A percentile compares a stretch with the other conserved stretches of the same genome.
Conservation (phyloP, 1,284 basidiomycete species). For the Inonotus hispidus region DNA sequence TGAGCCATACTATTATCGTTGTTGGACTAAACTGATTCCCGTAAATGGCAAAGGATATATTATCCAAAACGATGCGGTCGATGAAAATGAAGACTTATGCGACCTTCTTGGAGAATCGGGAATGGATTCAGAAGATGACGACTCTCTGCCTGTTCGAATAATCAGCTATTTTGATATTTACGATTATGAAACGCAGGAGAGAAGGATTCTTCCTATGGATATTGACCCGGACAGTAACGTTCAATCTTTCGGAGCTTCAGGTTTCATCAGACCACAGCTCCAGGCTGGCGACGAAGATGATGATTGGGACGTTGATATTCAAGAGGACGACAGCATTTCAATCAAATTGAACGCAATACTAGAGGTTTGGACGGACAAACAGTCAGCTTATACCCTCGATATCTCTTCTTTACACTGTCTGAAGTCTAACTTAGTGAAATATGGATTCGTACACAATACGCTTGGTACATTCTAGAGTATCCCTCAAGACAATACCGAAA, state of each 20-base stretch:
- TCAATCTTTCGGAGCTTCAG: constrained; percentile 5
- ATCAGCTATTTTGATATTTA: constrained; percentile 15
- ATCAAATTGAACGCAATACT: constrained; percentile 40
- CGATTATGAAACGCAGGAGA: constrained; percentile 22
- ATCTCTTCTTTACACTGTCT: constrained; percentile 1
- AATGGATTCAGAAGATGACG: constrained; percentile 23
- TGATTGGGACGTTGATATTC: constrained; percentile 17
- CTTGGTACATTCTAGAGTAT: constrained; percentile 58
- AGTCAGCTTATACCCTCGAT: constrained; percentile 26
- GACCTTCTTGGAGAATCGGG: constrained; percentile 34
- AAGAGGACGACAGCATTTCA: constrained; percentile 25
- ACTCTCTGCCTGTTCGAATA: constrained; percentile 12
- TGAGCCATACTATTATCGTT: neutral
- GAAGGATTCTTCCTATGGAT: constrained; percentile 31
- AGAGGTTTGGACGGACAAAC: constrained; percentile 38
- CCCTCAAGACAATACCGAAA: constrained; percentile 27
- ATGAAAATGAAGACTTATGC: constrained; percentile 32
- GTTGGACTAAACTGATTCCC: no score
- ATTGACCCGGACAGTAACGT: constrained; percentile 24
- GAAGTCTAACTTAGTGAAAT: constrained; percentile 29
- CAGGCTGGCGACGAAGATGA: constrained; percentile 25
- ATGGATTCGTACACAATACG: constrained; percentile 37
- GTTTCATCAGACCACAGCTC: constrained; percentile 21
- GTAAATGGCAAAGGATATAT: constrained; percentile 13
- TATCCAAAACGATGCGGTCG: constrained; percentile 28